Evolutionary conservation across 208 protist genomes (phyloP).

Genomic region (Acanthamoeba rhysodes): DNA sequence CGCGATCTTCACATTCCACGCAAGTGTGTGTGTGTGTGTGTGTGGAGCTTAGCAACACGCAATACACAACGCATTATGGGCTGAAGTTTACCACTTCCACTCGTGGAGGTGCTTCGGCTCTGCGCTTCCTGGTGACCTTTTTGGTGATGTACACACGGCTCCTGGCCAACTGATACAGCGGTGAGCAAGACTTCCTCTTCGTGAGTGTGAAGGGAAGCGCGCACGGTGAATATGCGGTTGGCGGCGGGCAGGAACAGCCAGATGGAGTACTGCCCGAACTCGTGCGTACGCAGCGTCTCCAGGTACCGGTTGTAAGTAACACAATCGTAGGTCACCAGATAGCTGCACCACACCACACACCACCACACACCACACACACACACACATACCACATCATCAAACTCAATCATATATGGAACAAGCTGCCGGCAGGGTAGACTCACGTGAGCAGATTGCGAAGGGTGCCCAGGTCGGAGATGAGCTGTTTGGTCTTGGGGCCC

Average conservation of each 20-base stretch:
- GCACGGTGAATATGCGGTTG: constrained; percentile 29
- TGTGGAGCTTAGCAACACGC: neutral
- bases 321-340: constrained; percentile 67
- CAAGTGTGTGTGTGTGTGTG: too few relatives aligned
- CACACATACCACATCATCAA: neutral
- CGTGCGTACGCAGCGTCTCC: constrained; percentile 48
- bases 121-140: constrained; percentile 18
- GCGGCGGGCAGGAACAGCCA: constrained; percentile 65
- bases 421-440: neutral
- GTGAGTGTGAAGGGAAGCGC: neutral
- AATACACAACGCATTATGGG: neutral
- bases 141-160: constrained; percentile 28
- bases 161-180: neutral
- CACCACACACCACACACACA: neutral
- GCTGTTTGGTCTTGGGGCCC: constrained; percentile 72
- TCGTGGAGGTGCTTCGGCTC: neutral
- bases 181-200: neutral
- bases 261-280: constrained; percentile 57
- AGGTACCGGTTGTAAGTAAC: constrained; percentile 72
- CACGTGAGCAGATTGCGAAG: constrained; percentile 62
- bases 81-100: neutral
- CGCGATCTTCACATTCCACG: neutral
- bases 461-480: constrained; percentile 66
- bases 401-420: neutral
- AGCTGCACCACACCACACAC: neutral